Evolutionary conservation across 345 rosid genomes (phyloP).

Genomic region (Salix arbutifolia): DNA sequence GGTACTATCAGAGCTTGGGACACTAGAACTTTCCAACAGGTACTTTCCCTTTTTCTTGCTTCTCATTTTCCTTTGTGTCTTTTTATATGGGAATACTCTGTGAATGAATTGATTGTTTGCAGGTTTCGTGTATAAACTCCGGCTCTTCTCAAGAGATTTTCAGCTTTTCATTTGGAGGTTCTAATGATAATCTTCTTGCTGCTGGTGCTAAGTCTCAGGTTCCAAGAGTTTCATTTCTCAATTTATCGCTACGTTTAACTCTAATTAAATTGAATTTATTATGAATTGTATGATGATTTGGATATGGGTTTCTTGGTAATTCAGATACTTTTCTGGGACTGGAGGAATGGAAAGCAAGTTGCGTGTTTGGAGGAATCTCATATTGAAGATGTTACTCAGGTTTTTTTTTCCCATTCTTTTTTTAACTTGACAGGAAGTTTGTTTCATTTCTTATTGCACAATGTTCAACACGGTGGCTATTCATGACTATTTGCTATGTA

Average conservation of each 20-base stretch:
- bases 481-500: neutral
- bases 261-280: neutral
- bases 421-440: neutral
- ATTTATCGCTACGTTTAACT: neutral
- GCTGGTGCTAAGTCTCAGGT: conserved; percentile 91
- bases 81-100: neutral
- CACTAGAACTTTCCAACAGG: conserved; percentile 74
- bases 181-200: conserved; percentile 65
- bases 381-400: conserved; percentile 91
- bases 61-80: neutral
- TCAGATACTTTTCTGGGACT: conserved; percentile 86
- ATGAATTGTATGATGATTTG: neutral
- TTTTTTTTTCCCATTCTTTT: conserved; percentile 11
- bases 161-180: conserved; percentile 79
- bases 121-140: conserved; percentile 59
- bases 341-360: conserved; percentile 88
- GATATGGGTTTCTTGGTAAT: neutral
- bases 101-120: neutral
- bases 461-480: neutral
- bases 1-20: conserved; percentile 91
- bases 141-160: conserved; percentile 59
- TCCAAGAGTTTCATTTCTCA: neutral
- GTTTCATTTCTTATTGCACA: neutral
- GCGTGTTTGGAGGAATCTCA: conserved; percentile 91
- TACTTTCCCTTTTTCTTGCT: neutral